Evolutionary conservation across 148 eudicot species (phyloP), one percentile per base, ranked within the genome.

Genomic region (Nyssa sinensis): DNA sequence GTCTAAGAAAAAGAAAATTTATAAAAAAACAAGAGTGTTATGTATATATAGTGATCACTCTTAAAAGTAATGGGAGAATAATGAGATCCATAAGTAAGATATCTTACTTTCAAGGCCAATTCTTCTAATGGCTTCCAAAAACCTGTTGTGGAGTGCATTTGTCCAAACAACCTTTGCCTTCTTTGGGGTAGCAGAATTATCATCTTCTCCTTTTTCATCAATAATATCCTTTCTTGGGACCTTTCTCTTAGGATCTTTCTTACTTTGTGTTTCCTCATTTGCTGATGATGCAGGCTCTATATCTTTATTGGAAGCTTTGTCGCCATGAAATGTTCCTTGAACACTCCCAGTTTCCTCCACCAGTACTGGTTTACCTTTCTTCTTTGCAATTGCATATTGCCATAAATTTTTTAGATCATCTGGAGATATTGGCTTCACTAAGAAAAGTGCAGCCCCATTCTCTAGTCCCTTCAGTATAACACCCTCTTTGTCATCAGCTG

Each of bases 91-190:
- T 23, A 27, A 49, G 7, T 11, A 30, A 29, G 53, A 51, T 12
- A 30, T 23, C 94, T 82, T 88, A 88, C 95, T 84, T 0, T 86
- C 84, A 25, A 85, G 25, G 37, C 95, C 89, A 32, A 84, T 47
- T 71, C 61, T 78, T 63, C 67, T 71, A 62, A 90, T 75, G 49
- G 90, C 91, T 75, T 83, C 87, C 72, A 90, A 76, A 30, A 90
- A 90, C 12, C 34, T 63, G 70, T 79, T 81, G 72, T 90, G 95
- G 51, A 88, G 90, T 3, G 80, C 55, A 47, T 79, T 81, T 23
- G 88, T 81, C 93, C 90, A 89, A 66, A 83, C 59, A 35, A 89
- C 30, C 76, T 83, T 89, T 2, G 69, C 60, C 67, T 83, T 87
- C 57, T 77, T 87, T 7, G 24, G 66, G 17, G 7, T n/a, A 9